Percentiles rank a stretch among this genome's conserved stretches.
Evolutionary conservation across 495 filamentous ascomycete genomes (phyloP).

Genomic region (Xylaria curta): DNA sequence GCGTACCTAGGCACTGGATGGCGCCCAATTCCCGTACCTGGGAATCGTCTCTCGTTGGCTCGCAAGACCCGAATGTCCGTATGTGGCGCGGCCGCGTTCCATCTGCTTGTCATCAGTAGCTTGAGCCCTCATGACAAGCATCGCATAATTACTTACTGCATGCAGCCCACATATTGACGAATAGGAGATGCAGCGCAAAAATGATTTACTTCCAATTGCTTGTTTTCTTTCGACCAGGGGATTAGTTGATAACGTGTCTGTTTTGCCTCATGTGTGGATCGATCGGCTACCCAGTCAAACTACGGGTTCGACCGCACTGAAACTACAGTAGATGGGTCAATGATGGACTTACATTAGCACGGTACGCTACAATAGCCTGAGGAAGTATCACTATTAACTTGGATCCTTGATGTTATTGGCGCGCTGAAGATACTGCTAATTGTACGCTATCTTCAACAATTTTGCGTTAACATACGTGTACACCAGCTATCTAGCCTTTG

Average conservation of each 20-base stretch:
- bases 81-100: slow-evolving; percentile 17
- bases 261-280: slow-evolving; percentile 14
- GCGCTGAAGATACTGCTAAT: background rate
- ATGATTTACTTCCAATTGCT: slow-evolving; percentile 11
- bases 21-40: background rate
- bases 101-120: background rate
- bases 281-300: slow-evolving; percentile 7
- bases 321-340: background rate
- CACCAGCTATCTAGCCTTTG: background rate
- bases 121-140: slow-evolving; percentile 11
- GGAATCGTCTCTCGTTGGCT: slow-evolving; percentile 16
- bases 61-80: slow-evolving; percentile 15
- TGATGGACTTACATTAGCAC: background rate
- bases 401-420: background rate
- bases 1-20: slow-evolving; percentile 6
- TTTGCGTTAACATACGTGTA: no score
- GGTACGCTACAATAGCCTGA: background rate
- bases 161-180: background rate
- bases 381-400: background rate
- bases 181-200: background rate
- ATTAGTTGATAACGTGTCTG: background rate
- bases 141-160: slow-evolving; percentile 2
- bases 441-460: background rate
- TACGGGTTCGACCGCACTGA: slow-evolving; percentile 23
- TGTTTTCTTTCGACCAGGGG: slow-evolving; percentile 7